Base-by-base conservation (phyloP, 352 stramenopile genomes). In the Phytopythium delawarense region DNA sequence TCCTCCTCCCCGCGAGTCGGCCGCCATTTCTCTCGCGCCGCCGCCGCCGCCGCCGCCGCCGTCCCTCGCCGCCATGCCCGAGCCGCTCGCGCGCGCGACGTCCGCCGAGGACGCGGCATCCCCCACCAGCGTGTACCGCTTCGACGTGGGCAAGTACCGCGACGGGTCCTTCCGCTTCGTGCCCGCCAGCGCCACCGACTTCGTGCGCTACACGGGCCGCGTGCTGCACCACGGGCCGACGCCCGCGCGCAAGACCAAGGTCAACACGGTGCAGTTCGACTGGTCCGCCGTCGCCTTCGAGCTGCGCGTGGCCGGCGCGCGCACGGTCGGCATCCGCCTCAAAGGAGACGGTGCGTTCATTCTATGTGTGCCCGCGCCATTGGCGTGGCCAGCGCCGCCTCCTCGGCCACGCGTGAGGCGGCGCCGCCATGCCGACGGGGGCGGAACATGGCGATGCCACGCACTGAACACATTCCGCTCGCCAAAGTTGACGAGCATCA, bases 231-330 rank as follows among this genome's bases (percentile, higher is more conserved):
- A 94, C 68, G 84, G 82, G 28, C 66, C 79, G 39, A 65, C 73
- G 35, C 75, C 78, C 7, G 52, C 71, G 21, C 84, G 84, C 53
- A 85, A 83, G 55, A 87, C 84, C 20, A 95, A 95, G 69, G 82
- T 92, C 55, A 95, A 94, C 70, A 87, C 78, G 16, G 85, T 91
- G 71, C 84, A 95, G 63, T 95, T 95, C 63, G 87, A 95, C 70
- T 95, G 87, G 87, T 71, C 84, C 0, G 84, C 70, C 46, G 86
- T 87, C 42, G 71, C 72, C 28, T 87, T 94, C 46, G 72, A 82
- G 62, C 74, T 95, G 54, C 71, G 69, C 13, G 84, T 92, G 57
- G 70, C 64, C 57, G 69, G 73, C 63, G 87, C 84, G 11, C 75
- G 57, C 37, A 76, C 66, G n/a, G 80, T 95, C 18, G 81, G 73